Conservation (phyloP, 176 grass and related monocot genomes). For the Triticum aestivum region IWGSC_CS_RefSeq_v2.1 NC_057801.1:238259020-238259519, state of each 20-base stretch:
- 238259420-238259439: slow-evolving; percentile 34
- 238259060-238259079: slow-evolving; percentile 55
- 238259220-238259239: background rate
- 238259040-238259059: slow-evolving; percentile 59
- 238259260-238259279: background rate
- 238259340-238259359: background rate
- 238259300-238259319: background rate
- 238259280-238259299: background rate
- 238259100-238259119: slow-evolving; percentile 19
- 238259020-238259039: slow-evolving; percentile 33
- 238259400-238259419: background rate
- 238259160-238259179: background rate
- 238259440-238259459: background rate
- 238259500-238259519: background rate
- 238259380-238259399: background rate
- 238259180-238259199: background rate
- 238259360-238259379: background rate
- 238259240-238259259: slow-evolving; percentile 16
- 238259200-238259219: background rate
- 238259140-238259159: background rate
- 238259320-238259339: background rate
- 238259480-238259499: background rate
- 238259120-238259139: background rate
- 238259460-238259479: slow-evolving; percentile 4
- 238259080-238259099: slow-evolving; percentile 37